Percentiles rank a stretch among this genome's conserved stretches.
phyloP scores from a whole-genome alignment of 2,329 filamentous ascomycete species.

The Chrysosporium keratinophilum region DNA sequence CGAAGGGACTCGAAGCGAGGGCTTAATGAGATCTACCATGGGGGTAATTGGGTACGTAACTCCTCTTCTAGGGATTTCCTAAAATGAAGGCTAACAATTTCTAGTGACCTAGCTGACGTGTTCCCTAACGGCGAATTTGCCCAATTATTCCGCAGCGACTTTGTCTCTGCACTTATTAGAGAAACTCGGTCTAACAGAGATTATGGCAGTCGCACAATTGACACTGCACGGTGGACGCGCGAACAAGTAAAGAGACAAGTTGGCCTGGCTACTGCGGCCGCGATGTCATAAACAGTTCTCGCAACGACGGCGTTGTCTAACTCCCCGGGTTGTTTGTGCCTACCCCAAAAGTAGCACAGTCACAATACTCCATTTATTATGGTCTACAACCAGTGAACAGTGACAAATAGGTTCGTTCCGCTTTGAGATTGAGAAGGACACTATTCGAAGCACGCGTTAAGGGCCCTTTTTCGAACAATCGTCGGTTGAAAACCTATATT shows the following conservation, averaged over 20 bases:
- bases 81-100: background rate
- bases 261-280: constrained; percentile 29
- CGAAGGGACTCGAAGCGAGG: constrained; percentile 82
- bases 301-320: background rate
- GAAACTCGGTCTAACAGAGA: constrained; percentile 85
- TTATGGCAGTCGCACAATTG: constrained; percentile 71
- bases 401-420: constrained; percentile 1
- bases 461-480: background rate
- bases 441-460: background rate
- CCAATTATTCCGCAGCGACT: constrained; percentile 78
- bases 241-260: constrained; percentile 91
- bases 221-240: constrained; percentile 92
- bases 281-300: constrained; percentile 28
- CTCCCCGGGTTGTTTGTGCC: background rate
- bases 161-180: constrained; percentile 80
- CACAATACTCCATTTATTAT: background rate
- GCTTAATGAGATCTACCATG: constrained; percentile 86
- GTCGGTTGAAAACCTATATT: constrained; percentile 3
- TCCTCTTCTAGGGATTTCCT: constrained; percentile 30
- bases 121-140: constrained; percentile 84
- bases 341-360: background rate
- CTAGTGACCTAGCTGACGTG: constrained; percentile 81
- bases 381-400: constrained; percentile 2
- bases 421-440: background rate
- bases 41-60: constrained; percentile 79